These are phyloP conservation scores for Leucocoprinus birnbaumii DNA, from an alignment of 768 basidiomycete species.

Conservation along the genomic window DNA sequence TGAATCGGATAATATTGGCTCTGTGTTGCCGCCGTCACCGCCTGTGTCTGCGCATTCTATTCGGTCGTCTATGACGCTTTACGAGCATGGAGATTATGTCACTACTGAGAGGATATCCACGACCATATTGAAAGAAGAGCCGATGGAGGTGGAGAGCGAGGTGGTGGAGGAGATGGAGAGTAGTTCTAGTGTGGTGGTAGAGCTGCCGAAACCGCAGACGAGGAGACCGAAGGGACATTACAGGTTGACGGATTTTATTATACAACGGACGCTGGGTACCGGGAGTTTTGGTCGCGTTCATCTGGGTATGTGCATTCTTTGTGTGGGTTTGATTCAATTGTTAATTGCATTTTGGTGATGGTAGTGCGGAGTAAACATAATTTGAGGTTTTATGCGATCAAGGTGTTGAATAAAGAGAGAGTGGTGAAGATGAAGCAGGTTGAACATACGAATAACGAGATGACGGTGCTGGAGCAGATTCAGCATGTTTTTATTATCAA, in stretches of 20 bases:
- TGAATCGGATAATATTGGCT: not conserved
- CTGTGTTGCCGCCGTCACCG: conserved; percentile 22
- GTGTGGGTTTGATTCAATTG: conserved; percentile 9
- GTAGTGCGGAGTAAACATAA: conserved; percentile 92
- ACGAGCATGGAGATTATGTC: conserved; percentile 63
- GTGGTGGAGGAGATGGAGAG: conserved; percentile 10
- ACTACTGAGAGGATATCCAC: conserved; percentile 65
- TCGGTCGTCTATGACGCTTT: conserved; percentile 24
- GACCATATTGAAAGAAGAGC: conserved; percentile 21
- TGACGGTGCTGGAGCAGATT: conserved; percentile 78
- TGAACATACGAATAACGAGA: conserved; percentile 96
- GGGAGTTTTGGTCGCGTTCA: conserved; percentile 98
- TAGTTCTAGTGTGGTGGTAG: conserved; percentile 14
- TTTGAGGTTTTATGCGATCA: conserved; percentile 94
- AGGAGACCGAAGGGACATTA: conserved; percentile 64
- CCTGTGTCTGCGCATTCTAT: conserved; percentile 28
- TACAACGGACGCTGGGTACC: conserved; percentile 84
- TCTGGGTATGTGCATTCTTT: conserved; percentile 48
- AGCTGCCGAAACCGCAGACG: conserved; percentile 17
- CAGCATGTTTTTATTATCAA: conserved; percentile 95
- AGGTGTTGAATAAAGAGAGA: conserved; percentile 91
- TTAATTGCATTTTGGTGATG: conserved; percentile 13
- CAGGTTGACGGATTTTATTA: conserved; percentile 72
- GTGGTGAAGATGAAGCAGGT: conserved; percentile 93
- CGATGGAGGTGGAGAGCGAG: conserved; percentile 13